Percentiles rank a stretch among this genome's conserved stretches.
Conservation (phyloP, 2,329 filamentous ascomycete genomes). For the Colletotrichum chrysophilum region DNA sequence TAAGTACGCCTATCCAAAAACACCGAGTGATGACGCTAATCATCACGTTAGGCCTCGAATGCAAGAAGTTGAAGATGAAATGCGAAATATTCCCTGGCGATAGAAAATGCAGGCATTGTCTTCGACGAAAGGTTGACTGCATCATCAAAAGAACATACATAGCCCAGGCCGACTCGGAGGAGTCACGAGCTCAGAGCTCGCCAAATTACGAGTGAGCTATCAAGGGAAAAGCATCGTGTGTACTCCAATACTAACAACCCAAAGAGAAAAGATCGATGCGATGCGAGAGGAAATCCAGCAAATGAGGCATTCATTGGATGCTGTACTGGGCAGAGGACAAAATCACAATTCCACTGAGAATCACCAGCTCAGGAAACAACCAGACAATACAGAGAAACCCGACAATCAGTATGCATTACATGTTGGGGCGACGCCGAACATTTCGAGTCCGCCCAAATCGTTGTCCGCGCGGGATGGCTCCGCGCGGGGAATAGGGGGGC, state of each 20-base stretch:
- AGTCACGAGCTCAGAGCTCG: background rate
- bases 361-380: background rate
- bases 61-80: background rate
- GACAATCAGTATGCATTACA: background rate
- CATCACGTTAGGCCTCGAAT: background rate
- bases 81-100: background rate
- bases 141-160: background rate
- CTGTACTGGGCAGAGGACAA: background rate
- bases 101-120: background rate
- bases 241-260: background rate
- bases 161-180: background rate
- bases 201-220: background rate
- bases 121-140: background rate
- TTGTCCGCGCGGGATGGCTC: background rate
- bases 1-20: background rate
- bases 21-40: background rate
- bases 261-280: background rate
- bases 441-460: background rate
- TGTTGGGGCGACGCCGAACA: fast-evolving
- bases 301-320: background rate
- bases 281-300: background rate
- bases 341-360: fast-evolving
- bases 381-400: fast-evolving
- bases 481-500: background rate
- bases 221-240: background rate